A percentile compares a stretch with the other conserved stretches of the same genome.
Conservation (phyloP, 495 filamentous ascomycete genomes). For the Neurospora sp. region DNA sequence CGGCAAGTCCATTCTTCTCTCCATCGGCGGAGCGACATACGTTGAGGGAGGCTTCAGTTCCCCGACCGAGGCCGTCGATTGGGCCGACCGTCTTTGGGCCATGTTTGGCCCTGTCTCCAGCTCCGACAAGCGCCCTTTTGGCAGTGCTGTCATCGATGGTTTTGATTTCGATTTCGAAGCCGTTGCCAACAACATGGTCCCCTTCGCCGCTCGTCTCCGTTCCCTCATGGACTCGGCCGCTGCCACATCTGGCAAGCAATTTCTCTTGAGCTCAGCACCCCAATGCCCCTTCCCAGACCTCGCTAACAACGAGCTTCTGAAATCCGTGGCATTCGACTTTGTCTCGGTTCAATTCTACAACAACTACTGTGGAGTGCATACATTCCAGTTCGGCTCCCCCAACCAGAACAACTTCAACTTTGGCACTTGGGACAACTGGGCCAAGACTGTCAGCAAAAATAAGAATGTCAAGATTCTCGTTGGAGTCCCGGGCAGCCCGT, state of each 20-base stretch:
- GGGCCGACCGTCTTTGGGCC: constrained; percentile 55
- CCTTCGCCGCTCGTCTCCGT: constrained; percentile 48
- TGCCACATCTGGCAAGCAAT: constrained; percentile 29
- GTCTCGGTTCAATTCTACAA: constrained; percentile 62
- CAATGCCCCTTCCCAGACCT: constrained; percentile 59
- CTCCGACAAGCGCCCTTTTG: constrained; percentile 49
- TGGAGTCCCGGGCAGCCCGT: constrained; percentile 52
- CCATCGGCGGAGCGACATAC: constrained; percentile 56
- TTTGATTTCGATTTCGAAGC: constrained; percentile 63
- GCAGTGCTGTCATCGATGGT: constrained; percentile 53
- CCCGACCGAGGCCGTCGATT: constrained; percentile 37
- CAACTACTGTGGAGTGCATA: constrained; percentile 54
- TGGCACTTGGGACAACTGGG: constrained; percentile 62
- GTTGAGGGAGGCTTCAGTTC: constrained; percentile 51
- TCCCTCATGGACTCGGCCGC: constrained; percentile 38
- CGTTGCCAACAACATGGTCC: constrained; percentile 37
- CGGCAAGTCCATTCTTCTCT: constrained; percentile 59
- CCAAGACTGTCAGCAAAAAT: constrained; percentile 50
- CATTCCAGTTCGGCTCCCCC: constrained; percentile 34
- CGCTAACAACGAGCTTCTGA: constrained; percentile 46
- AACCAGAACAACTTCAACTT: constrained; percentile 58
- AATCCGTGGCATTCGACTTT: constrained; percentile 49
- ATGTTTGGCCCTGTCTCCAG: constrained; percentile 49
- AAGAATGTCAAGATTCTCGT: constrained; percentile 54
- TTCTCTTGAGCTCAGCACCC: constrained; percentile 56